These are phyloP conservation scores for Penicillium silybi DNA, from an alignment of 495 filamentous ascomycete species.

Conservation along the genomic window DNA sequence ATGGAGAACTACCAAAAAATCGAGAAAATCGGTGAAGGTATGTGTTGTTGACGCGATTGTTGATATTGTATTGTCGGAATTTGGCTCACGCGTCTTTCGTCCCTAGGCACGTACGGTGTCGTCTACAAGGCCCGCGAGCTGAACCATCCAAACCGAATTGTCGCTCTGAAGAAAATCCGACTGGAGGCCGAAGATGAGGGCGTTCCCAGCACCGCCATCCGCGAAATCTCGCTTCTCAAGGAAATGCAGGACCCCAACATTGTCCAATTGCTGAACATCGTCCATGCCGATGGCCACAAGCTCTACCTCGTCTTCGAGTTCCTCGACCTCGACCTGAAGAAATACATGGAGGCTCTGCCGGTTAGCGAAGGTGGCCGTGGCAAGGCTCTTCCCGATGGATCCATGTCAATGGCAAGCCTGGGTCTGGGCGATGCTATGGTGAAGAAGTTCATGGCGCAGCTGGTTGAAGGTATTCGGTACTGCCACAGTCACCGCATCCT, in stretches of 20 bases:
- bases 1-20: constrained; percentile 99
- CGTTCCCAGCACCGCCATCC: constrained; percentile 93
- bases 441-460: constrained; percentile 95
- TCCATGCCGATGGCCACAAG: constrained; percentile 95
- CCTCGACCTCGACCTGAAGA: constrained; percentile 91
- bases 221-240: constrained; percentile 93
- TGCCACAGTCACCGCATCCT: constrained; percentile 94
- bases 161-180: constrained; percentile 97
- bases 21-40: constrained; percentile 99
- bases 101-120: constrained; percentile 81
- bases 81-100: constrained; percentile 12
- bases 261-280: constrained; percentile 87
- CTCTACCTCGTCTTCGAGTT: constrained; percentile 95
- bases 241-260: constrained; percentile 97
- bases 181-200: constrained; percentile 97
- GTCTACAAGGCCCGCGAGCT: constrained; percentile 91
- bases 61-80: neutral
- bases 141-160: constrained; percentile 70
- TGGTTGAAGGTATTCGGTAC: constrained; percentile 87
- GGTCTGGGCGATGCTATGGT: constrained; percentile 89
- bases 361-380: constrained; percentile 85
- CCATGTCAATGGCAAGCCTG: constrained; percentile 60
- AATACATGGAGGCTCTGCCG: constrained; percentile 97
- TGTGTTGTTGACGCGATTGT: constrained; percentile 7
- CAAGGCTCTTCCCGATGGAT: constrained; percentile 80